Conservation (phyloP, 108 stramenopile species). For the Schizochytrium sp. region DNA sequence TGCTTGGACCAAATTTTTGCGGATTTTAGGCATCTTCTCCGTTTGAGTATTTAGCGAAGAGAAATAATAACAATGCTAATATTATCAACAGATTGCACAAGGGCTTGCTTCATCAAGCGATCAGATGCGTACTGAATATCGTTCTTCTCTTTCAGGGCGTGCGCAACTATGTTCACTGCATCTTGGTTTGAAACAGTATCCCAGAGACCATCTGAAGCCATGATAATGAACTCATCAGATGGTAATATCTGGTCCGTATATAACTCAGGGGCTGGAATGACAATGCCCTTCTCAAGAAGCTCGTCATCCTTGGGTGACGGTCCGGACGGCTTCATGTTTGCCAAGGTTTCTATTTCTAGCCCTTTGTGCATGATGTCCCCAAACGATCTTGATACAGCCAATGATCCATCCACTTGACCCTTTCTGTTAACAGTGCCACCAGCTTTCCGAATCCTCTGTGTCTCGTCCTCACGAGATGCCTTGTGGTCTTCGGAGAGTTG, state of each 20-base stretch:
- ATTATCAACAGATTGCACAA: conserved; percentile 72
- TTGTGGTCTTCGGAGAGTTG: conserved; percentile 93
- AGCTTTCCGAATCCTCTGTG: conserved; percentile 82
- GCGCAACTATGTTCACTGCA: conserved; percentile 83
- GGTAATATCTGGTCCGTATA: conserved; percentile 75
- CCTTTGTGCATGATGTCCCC: conserved; percentile 83
- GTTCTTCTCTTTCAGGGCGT: conserved; percentile 85
- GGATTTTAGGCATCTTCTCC: too few relatives aligned
- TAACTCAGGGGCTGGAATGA: conserved; percentile 83
- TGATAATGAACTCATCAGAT: conserved; percentile 88
- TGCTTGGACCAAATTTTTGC: too few relatives aligned
- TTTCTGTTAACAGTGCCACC: conserved; percentile 76
- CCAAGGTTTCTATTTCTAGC: conserved; percentile 91
- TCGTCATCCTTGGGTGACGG: conserved; percentile 43
- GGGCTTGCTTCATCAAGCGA: conserved; percentile 67
- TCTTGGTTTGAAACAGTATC: conserved; percentile 88
- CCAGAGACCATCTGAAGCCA: conserved; percentile 96
- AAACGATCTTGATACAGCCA: conserved; percentile 92
- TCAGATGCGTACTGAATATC: conserved; percentile 73
- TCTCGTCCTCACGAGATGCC: conserved; percentile 83
- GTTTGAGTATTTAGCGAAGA: not conserved
- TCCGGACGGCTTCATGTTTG: conserved; percentile 62
- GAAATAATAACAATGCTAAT: conserved; percentile 69
- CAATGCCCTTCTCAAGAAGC: conserved; percentile 55
- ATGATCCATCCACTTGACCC: conserved; percentile 94